Conservation (phyloP, 345 rosid species). For the Citropsis articulata region DNA sequence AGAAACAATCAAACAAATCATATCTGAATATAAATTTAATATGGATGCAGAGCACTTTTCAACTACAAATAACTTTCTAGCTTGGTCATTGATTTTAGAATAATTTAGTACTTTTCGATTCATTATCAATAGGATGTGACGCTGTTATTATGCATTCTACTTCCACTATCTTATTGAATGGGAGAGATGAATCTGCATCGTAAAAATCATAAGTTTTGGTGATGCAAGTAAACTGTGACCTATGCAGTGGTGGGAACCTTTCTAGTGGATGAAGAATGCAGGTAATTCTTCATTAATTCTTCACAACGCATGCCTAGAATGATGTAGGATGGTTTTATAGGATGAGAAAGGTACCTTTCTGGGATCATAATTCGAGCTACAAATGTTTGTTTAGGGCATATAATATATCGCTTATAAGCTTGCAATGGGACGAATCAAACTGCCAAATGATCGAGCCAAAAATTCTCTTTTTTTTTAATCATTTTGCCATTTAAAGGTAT, state of each 20-base stretch:
- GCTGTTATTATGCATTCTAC: neutral
- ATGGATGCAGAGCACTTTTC: neutral
- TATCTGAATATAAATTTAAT: constrained; percentile 1
- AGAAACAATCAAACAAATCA: neutral
- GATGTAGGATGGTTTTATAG: too few species aligned
- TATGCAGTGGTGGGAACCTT: neutral
- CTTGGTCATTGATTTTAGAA: constrained; percentile 3
- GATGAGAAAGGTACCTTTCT: too few species aligned
- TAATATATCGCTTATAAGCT: too few species aligned
- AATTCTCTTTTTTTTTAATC: too few species aligned
- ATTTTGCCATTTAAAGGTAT: too few species aligned
- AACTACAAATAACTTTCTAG: neutral
- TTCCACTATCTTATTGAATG: neutral
- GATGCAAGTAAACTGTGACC: neutral
- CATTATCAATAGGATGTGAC: neutral
- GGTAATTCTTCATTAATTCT: too few species aligned
- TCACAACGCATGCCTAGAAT: neutral
- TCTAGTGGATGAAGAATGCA: too few species aligned
- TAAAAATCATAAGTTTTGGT: neutral
- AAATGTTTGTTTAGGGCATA: too few species aligned
- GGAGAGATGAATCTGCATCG: neutral
- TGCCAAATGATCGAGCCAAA: too few species aligned
- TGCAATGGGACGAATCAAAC: too few species aligned
- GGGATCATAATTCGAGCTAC: too few species aligned
- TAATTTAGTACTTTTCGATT: neutral